Evolutionary conservation across 306 rosid genomes (phyloP), one percentile per base, ranked within the genome.

Genomic region (Vicia villosa): DNA sequence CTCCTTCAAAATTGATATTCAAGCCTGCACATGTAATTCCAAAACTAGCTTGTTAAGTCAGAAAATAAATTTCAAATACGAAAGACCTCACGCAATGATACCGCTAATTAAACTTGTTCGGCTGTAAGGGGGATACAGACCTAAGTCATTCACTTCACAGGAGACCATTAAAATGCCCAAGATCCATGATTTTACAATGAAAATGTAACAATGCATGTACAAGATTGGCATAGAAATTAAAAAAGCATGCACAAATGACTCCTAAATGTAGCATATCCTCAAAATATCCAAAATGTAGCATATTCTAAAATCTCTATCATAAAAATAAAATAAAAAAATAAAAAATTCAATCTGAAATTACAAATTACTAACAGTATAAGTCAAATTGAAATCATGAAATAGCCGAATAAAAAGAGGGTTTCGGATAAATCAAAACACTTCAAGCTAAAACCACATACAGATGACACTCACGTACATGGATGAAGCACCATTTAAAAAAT

Each of bases 21-120:
- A 79, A 22, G 36, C 79, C 86, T 83, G 88, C 83, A 77, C 9
- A 51, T 28, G 8, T 40, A 32, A 66, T 71, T 76, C 37, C 61
- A 69, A 45, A 46, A 47, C 74, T 63, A 79, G 56, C 16, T 43
- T 10, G 45, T 83, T 62, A 60, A 37, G n/a, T n/a, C n/a, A n/a
- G n/a, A n/a, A n/a, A n/a, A n/a, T n/a, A 54, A 32, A 61, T 34
- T 61, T 24, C 32, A 66, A 21, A 22, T 10, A 60, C 13, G 20
- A 63, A 46, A 37, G 69, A 74, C 36, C 54, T 51, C 10, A 30
- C 38, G 42, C n/a, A n/a, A n/a, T 51, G n/a, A 56, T 56, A 56
- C 40, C 26, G 66, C 22, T 61, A 43, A 36, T 52, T 69, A 69
- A 69, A 21, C 38, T 56, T 3, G 43, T 58, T 63, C 38, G 58